Percentiles rank a stretch among this genome's conserved stretches.
phyloP scores from a whole-genome alignment of 1,284 basidiomycete species.

The Fistulina hepatica region DNA sequence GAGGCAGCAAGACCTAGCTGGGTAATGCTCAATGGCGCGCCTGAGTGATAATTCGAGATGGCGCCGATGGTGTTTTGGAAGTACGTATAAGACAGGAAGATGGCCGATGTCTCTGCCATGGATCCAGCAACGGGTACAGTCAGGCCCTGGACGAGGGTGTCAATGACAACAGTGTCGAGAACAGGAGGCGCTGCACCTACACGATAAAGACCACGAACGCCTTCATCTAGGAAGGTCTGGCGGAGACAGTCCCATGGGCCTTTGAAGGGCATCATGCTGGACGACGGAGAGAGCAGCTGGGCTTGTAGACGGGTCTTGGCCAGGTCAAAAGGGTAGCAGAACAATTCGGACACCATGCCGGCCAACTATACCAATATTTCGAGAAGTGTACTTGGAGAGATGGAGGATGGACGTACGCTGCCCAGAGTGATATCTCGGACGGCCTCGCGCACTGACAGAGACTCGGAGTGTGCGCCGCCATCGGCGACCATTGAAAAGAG shows the following conservation, averaged over 20 bases:
- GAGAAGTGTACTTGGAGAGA: background rate
- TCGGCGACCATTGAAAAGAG: too few relatives aligned
- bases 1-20: slow-evolving; percentile 77
- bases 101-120: slow-evolving; percentile 83
- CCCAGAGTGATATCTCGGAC: background rate
- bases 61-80: slow-evolving; percentile 59
- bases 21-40: slow-evolving; percentile 42
- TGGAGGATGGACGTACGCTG: slow-evolving; percentile 16
- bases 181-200: slow-evolving; percentile 35
- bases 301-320: slow-evolving; percentile 81
- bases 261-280: slow-evolving; percentile 52
- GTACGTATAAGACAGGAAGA: slow-evolving; percentile 85
- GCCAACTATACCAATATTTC: slow-evolving; percentile 37
- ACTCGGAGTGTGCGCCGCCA: too few relatives aligned
- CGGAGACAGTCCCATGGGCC: slow-evolving; percentile 81
- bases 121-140: slow-evolving; percentile 88
- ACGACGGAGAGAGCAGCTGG: slow-evolving; percentile 50
- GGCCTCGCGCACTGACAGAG: background rate
- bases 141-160: slow-evolving; percentile 51
- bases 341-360: slow-evolving; percentile 62
- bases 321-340: slow-evolving; percentile 65
- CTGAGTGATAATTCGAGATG: slow-evolving; percentile 12
- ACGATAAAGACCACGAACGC: slow-evolving; percentile 75
- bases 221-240: slow-evolving; percentile 74
- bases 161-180: slow-evolving; percentile 1